A percentile compares a stretch with the other conserved stretches of the same genome.
Conservation (phyloP, 345 rosid species). For the Dipteronia sinensis region DNA sequence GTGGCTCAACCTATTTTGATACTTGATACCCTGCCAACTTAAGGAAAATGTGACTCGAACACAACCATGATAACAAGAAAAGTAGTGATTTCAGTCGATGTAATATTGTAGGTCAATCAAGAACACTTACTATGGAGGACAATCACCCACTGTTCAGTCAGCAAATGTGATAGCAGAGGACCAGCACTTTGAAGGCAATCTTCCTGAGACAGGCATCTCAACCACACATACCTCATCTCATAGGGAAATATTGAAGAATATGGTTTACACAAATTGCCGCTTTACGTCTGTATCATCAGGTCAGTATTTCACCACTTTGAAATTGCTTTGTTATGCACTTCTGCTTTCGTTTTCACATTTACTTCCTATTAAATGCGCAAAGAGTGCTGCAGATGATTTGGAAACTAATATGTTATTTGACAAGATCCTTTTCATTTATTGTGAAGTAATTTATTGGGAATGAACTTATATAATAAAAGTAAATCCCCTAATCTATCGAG, state of each 20-base stretch:
- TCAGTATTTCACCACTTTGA: background rate
- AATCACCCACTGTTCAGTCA: slow-evolving; percentile 19
- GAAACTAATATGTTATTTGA: background rate
- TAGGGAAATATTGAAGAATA: slow-evolving; percentile 28
- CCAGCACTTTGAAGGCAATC: background rate
- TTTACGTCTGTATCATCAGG: slow-evolving; percentile 32
- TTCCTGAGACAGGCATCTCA: slow-evolving; percentile 8
- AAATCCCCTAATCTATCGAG: background rate
- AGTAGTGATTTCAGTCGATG: background rate
- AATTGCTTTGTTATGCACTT: background rate
- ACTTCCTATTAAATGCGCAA: background rate
- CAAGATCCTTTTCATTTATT: background rate
- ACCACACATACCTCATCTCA: slow-evolving; percentile 3
- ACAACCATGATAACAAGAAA: background rate
- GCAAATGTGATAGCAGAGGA: slow-evolving; percentile 21
- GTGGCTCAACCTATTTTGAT: background rate
- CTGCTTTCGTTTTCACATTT: background rate
- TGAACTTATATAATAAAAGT: too few relatives aligned
- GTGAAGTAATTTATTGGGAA: too few relatives aligned
- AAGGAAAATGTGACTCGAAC: background rate
- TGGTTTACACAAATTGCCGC: slow-evolving; percentile 28
- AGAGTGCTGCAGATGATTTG: background rate
- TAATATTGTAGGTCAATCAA: background rate
- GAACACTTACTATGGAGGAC: slow-evolving; percentile 8
- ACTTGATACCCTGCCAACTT: background rate